Conservation (phyloP, 1,139 yeast genomes). For the Sugiyamaella castrensis region DNA sequence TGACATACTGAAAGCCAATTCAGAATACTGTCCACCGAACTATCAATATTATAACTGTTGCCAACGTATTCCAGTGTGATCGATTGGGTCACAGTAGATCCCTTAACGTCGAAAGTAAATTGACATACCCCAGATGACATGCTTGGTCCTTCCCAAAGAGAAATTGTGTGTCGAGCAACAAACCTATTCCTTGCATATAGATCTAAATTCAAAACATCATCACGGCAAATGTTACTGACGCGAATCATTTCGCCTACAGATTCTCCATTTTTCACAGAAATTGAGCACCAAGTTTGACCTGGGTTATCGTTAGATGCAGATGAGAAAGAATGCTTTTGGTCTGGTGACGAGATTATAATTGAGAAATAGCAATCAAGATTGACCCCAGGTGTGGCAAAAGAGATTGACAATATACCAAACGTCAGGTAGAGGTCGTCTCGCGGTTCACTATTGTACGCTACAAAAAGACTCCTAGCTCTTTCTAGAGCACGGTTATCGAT, state of each 20-base stretch:
- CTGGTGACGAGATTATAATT: conserved; percentile 27
- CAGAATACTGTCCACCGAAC: conserved; percentile 55
- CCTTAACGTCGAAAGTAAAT: conserved; percentile 21
- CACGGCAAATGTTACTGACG: conserved; percentile 53
- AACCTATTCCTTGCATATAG: conserved; percentile 62
- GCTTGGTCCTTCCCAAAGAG: conserved; percentile 33
- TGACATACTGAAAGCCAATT: conserved; percentile 43
- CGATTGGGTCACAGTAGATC: conserved; percentile 27
- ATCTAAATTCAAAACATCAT: conserved; percentile 57
- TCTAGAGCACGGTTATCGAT: conserved; percentile 36
- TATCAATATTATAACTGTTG: conserved; percentile 59
- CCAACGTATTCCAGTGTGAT: conserved; percentile 69
- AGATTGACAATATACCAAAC: conserved; percentile 29
- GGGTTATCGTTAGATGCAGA: conserved; percentile 66
- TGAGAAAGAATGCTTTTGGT: conserved; percentile 37
- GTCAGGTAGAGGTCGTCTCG: conserved; percentile 33
- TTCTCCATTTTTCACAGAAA: conserved; percentile 75
- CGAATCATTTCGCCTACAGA: conserved; percentile 66
- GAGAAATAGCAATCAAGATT: conserved; percentile 25
- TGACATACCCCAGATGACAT: conserved; percentile 29
- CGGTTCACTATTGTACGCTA: conserved; percentile 29
- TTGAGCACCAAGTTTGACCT: conserved; percentile 62
- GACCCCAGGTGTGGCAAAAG: conserved; percentile 19
- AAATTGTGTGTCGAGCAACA: conserved; percentile 51
- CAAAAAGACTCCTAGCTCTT: conserved; percentile 30